Base-by-base conservation (phyloP, 805 yeast species). In the Crinitomyces ghanaensis region DNA sequence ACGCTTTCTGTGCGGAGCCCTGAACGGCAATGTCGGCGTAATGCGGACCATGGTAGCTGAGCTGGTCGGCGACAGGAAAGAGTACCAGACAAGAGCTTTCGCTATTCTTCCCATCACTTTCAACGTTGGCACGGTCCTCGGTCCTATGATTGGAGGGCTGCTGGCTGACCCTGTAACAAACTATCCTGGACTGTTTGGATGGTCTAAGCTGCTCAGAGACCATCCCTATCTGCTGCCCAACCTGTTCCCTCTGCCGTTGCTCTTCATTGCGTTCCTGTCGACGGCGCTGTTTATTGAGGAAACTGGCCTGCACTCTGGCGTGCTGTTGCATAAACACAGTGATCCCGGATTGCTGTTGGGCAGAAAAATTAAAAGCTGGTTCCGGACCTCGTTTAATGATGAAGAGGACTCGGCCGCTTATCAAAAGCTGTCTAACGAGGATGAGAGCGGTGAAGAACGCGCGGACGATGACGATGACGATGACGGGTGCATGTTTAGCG, bases 1-100 rank as follows among this genome's bases (percentile, higher is more conserved):
- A 5, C 59, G 81, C 45, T 54, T 67, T 15, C 41, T 65, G 28
- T 62, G 70, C 56, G 82, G 82, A 0, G 49, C 65, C 4, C 51
- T 74, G 22, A 74, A 73, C 44, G 81, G 80, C 4, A 74, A 74
- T 48, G 66, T 72, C 8, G 74, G 74, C 1, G 78, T 74, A n/a
- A 48, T 74, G 36, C 56, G 81, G 51, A 74, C 80, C 0, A 59
- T 65, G 41, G 62, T 74, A 26, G 81, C 80, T 2, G 82, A 74
- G 49, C 33, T 47, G 16, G 51, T 72, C n/a, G 74, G 76, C 1
- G 54, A 53, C 6, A 68, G 71, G 37, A 61, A 70, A 38, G 59
- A 62, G 30, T 77, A 71, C 45, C 79, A 74, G 50, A 75, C 77
- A 6, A 37, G 73, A 12, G 80, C 79, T 1, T 72, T 74, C 45